These are phyloP conservation scores for Panicum virgatum DNA, from an alignment of 202 grass and related monocot genomes.

Conservation along the genomic window DNA sequence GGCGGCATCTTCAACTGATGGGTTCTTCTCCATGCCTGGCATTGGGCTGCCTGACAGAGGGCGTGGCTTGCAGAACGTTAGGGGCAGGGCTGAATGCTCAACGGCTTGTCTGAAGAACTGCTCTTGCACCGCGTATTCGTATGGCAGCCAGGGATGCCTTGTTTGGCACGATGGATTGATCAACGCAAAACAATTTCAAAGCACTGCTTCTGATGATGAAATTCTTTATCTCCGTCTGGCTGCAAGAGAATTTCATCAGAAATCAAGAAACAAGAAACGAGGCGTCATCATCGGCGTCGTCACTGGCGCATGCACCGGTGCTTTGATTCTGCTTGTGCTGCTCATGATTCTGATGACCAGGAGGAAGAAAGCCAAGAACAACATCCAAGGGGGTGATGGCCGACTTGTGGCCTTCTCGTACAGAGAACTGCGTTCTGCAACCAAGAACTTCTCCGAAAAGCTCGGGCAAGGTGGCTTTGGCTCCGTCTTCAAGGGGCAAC, in stretches of 20 bases:
- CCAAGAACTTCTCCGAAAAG: constrained; percentile 44
- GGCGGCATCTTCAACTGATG: constrained; percentile 1
- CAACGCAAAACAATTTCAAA: constrained; percentile 12
- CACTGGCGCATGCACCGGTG: not conserved
- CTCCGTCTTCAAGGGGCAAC: constrained; percentile 40
- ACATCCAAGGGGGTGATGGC: not conserved
- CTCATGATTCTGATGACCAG: not conserved
- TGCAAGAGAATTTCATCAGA: constrained; percentile 20
- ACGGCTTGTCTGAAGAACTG: constrained; percentile 33
- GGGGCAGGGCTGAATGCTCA: constrained; percentile 7
- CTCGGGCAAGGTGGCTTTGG: constrained; percentile 46
- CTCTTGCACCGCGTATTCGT: constrained; percentile 45
- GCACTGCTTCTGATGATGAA: not conserved
- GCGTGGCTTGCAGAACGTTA: not conserved
- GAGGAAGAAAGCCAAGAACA: not conserved
- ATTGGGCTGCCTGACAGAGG: constrained; percentile 15
- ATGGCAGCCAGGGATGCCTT: constrained; percentile 27
- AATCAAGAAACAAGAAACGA: not conserved
- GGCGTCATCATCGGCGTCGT: not conserved
- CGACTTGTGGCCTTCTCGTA: constrained; percentile 26
- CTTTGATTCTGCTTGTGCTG: not conserved
- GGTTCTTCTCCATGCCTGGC: constrained; percentile 10
- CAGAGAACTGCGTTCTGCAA: constrained; percentile 33
- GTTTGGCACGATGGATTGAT: constrained; percentile 29
- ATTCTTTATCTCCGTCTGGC: constrained; percentile 38